Evolutionary conservation across 306 rosid genomes (phyloP).

Genomic region (Chamaecrista fasciculata): DNA sequence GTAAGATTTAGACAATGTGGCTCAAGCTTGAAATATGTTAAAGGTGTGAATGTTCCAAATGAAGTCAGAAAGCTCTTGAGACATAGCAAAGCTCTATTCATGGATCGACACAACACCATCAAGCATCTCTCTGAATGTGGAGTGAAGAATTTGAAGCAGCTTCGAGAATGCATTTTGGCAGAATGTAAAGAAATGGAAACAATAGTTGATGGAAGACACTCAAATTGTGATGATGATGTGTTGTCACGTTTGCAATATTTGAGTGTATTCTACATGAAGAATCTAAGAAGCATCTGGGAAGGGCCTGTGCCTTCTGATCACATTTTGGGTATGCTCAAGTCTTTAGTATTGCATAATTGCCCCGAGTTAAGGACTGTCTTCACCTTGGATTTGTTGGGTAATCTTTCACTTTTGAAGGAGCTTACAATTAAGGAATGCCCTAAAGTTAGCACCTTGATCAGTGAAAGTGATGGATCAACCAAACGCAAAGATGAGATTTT

Average conservation of each 20-base stretch:
- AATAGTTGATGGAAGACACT: neutral
- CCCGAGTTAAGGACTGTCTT: conserved; percentile 25
- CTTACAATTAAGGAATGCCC: neutral
- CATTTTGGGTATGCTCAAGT: neutral
- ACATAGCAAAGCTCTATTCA: neutral
- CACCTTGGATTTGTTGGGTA: neutral
- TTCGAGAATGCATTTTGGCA: conserved; percentile 17
- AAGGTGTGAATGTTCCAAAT: neutral
- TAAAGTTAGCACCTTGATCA: neutral
- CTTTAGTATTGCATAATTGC: conserved; percentile 21
- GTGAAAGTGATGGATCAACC: neutral
- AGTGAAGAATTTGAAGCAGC: neutral
- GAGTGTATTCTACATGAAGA: conserved; percentile 31
- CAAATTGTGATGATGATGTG: neutral
- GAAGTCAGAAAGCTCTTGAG: neutral
- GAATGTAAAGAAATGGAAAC: conserved; percentile 39
- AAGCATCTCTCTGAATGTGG: conserved; percentile 20
- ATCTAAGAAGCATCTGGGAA: conserved; percentile 17
- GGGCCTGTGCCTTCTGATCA: neutral
- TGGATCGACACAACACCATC: conserved; percentile 24
- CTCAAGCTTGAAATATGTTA: neutral
- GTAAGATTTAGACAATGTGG: neutral
- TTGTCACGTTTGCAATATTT: neutral
- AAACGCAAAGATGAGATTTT: too few relatives aligned
- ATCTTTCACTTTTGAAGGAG: neutral